Conservation (phyloP, 768 basidiomycete species). For the Suillus hirtellus region DNA sequence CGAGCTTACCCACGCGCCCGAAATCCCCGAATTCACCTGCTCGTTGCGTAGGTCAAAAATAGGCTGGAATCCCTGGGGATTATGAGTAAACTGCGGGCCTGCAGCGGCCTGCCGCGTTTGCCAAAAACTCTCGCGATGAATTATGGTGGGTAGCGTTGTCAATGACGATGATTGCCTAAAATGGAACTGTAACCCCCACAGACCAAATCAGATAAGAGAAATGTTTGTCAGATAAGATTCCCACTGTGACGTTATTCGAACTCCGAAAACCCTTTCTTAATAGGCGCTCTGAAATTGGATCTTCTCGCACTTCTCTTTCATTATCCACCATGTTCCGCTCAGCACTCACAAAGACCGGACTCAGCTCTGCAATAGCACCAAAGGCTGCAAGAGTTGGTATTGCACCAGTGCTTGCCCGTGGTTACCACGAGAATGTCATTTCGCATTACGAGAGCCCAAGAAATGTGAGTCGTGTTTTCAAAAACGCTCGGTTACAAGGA, state of each 20-base stretch:
- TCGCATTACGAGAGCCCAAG: conserved; percentile 96
- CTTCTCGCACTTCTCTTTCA: conserved; percentile 22
- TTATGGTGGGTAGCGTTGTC: too few relatives aligned
- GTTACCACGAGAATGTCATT: conserved; percentile 95
- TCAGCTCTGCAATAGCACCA: conserved; percentile 46
- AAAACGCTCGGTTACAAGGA: conserved; percentile 43
- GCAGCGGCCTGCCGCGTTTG: not conserved
- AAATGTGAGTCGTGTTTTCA: conserved; percentile 68
- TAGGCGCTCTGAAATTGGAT: conserved; percentile 4
- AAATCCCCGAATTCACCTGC: not conserved
- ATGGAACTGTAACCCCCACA: too few relatives aligned
- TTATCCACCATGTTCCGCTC: conserved; percentile 68
- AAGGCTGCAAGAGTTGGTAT: conserved; percentile 39
- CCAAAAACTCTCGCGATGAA: too few relatives aligned
- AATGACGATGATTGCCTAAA: too few relatives aligned
- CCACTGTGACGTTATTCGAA: conserved; percentile 16
- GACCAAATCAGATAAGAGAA: not conserved
- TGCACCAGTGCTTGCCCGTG: conserved; percentile 59
- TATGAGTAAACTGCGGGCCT: not conserved
- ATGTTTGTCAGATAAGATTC: conserved; percentile 19
- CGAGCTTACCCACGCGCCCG: too few relatives aligned
- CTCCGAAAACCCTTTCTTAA: conserved; percentile 15
- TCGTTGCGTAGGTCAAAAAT: not conserved
- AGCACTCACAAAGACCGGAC: conserved; percentile 50
- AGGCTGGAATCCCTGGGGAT: not conserved